phyloP scores from a whole-genome alignment of 352 stramenopile genomes.

The Globisporangium acanthophoron region DNA sequence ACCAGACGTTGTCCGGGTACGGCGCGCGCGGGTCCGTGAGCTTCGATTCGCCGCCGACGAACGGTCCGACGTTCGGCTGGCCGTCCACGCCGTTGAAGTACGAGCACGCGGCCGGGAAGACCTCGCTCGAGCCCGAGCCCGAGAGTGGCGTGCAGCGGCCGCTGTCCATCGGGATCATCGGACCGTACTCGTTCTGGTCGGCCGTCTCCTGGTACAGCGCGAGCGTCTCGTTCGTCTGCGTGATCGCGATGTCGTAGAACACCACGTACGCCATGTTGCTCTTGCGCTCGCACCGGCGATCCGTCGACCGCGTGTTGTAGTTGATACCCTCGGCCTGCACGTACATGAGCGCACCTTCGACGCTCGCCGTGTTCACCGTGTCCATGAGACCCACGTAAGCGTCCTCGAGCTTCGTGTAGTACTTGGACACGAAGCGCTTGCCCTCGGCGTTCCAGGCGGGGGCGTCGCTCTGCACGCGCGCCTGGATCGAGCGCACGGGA shows the following conservation, averaged over 20 bases:
- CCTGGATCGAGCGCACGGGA: conserved; percentile 67
- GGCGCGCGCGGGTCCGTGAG: conserved; percentile 40
- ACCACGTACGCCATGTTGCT: conserved; percentile 55
- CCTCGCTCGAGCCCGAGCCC: conserved; percentile 15
- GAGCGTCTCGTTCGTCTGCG: conserved; percentile 74
- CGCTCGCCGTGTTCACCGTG: conserved; percentile 74
- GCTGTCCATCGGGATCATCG: conserved; percentile 60
- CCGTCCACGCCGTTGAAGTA: conserved; percentile 64
- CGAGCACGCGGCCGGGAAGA: conserved; percentile 47
- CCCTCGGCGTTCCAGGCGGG: conserved; percentile 47
- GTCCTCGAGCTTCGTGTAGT: conserved; percentile 45
- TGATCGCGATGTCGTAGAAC: conserved; percentile 74
- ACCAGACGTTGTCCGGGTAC: conserved; percentile 74
- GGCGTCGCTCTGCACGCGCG: conserved; percentile 62
- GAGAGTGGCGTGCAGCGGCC: conserved; percentile 48
- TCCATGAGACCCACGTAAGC: conserved; percentile 66
- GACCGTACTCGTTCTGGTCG: conserved; percentile 55
- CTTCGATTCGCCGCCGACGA: conserved; percentile 41
- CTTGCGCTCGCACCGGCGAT: conserved; percentile 56
- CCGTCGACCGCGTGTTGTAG: conserved; percentile 50
- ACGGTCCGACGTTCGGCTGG: conserved; percentile 59
- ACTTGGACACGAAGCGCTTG: conserved; percentile 54
- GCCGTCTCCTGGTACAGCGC: conserved; percentile 57
- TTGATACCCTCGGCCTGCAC: conserved; percentile 85
- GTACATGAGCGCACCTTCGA: conserved; percentile 86